Evolutionary conservation across 129 eudicot species (phyloP).

Genomic region (Chrysanthemum seticuspe): DNA sequence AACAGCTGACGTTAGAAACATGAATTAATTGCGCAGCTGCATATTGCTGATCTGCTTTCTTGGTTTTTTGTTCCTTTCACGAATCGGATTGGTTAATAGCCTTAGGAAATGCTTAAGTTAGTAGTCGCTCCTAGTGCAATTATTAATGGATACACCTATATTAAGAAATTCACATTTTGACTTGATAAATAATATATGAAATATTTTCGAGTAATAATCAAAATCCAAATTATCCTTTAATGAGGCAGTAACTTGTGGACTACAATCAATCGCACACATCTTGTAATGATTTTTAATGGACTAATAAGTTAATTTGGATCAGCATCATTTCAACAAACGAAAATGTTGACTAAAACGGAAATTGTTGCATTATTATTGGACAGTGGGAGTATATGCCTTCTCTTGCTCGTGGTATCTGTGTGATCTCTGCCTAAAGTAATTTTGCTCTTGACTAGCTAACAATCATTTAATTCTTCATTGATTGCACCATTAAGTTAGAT

Average conservation of each 20-base stretch:
- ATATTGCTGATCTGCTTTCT: conserved; percentile 12
- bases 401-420: neutral
- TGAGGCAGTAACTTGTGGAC: neutral
- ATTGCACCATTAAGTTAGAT: neutral
- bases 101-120: conserved; percentile 2
- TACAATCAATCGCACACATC: neutral
- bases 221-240: neutral
- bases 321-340: neutral
- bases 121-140: neutral
- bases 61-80: neutral
- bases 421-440: neutral
- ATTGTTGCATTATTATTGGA: neutral
- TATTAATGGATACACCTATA: neutral
- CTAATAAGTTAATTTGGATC: neutral
- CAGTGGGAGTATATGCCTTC: conserved; percentile 14
- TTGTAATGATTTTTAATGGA: neutral
- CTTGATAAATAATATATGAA: neutral
- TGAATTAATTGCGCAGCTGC: neutral
- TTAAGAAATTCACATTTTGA: conserved; percentile 2
- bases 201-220: neutral
- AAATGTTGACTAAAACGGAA: neutral
- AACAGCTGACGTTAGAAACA: neutral
- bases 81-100: conserved; percentile 1
- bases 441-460: conserved; percentile 3
- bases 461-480: neutral